Evolutionary conservation across 345 rosid species (phyloP).

Genomic region (Brassica juncea): DNA sequence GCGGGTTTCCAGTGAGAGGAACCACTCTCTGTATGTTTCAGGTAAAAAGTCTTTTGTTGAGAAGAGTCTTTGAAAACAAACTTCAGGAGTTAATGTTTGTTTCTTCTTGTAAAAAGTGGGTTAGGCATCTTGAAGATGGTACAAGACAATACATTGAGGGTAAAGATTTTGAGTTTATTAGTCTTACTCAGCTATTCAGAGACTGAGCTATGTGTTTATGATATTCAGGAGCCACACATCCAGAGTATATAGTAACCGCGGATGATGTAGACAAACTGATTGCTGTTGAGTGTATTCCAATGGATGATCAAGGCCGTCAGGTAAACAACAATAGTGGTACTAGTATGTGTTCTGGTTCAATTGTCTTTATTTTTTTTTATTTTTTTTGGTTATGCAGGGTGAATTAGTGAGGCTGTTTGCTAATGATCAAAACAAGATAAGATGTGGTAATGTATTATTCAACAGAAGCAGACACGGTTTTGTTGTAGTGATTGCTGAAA

Average conservation of each 20-base stretch:
- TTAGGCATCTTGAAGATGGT: conserved; percentile 95
- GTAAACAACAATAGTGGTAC: conserved; percentile 36
- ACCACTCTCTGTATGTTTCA: conserved; percentile 98
- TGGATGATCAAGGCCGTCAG: conserved; percentile 98
- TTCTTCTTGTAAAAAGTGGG: conserved; percentile 59
- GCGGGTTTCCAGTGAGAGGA: conserved; percentile 88
- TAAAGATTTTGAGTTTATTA: conserved; percentile 35
- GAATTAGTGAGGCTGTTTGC: conserved; percentile 88
- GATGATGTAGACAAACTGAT: conserved; percentile 96
- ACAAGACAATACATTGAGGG: conserved; percentile 95
- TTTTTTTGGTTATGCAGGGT: conserved; percentile 56
- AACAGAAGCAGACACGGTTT: not conserved
- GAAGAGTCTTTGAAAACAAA: conserved; percentile 2
- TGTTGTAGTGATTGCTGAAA: not conserved
- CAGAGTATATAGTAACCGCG: conserved; percentile 94
- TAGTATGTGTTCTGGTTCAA: not conserved
- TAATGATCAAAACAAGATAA: conserved; percentile 87
- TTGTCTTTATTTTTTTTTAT: not conserved
- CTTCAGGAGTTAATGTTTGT: conserved; percentile 4
- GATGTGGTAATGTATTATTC: conserved; percentile 69
- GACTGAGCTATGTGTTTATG: conserved; percentile 1
- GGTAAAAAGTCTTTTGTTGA: conserved; percentile 43
- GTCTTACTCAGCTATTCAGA: not conserved
- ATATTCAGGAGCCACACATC: conserved; percentile 86
- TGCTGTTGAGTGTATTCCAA: conserved; percentile 98